These are phyloP conservation scores for Metarhizium sp. DNA, from an alignment of 2,329 filamentous ascomycete species.

Conservation along the genomic window DNA sequence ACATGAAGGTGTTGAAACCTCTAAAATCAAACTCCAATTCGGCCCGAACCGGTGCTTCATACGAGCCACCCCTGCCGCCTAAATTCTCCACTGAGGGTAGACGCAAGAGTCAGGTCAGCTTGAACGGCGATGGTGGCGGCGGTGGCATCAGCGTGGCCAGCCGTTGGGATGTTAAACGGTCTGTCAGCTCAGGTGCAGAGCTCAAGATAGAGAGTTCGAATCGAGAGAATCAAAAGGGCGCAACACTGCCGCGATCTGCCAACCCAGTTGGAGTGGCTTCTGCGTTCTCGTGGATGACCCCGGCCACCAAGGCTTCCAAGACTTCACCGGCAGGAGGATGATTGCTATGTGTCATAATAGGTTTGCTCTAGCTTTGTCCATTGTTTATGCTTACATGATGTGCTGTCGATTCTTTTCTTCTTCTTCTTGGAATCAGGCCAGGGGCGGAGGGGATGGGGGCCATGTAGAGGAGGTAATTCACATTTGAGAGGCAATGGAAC, in stretches of 20 bases:
- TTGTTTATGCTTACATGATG: not conserved
- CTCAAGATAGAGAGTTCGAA: slow-evolving; percentile 26
- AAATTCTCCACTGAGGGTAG: slow-evolving; percentile 40
- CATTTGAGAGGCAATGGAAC: slow-evolving; percentile 2
- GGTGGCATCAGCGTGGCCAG: slow-evolving; percentile 18
- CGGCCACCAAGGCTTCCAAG: slow-evolving; percentile 26
- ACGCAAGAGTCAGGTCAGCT: slow-evolving; percentile 41
- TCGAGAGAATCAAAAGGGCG: slow-evolving; percentile 27
- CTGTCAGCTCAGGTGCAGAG: slow-evolving; percentile 33
- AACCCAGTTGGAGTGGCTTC: slow-evolving; percentile 91
- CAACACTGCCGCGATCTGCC: slow-evolving; percentile 44
- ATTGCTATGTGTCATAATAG: slow-evolving; percentile 8
- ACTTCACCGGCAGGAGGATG: slow-evolving; percentile 21
- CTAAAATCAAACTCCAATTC: slow-evolving; percentile 53
- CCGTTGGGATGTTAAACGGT: slow-evolving; percentile 47
- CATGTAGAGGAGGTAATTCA: slow-evolving; percentile 11
- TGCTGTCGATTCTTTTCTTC: not conserved
- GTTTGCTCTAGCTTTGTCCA: not conserved
- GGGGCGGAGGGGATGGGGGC: not conserved
- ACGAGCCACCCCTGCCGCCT: slow-evolving; percentile 39
- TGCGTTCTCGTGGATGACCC: slow-evolving; percentile 87
- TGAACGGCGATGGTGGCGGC: slow-evolving; percentile 18
- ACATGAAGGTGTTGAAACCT: slow-evolving; percentile 87
- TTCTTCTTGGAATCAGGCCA: not conserved
- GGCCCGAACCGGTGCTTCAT: slow-evolving; percentile 38